Conservation (phyloP, 768 basidiomycete species). For the Tephrocybe sp. region DNA sequence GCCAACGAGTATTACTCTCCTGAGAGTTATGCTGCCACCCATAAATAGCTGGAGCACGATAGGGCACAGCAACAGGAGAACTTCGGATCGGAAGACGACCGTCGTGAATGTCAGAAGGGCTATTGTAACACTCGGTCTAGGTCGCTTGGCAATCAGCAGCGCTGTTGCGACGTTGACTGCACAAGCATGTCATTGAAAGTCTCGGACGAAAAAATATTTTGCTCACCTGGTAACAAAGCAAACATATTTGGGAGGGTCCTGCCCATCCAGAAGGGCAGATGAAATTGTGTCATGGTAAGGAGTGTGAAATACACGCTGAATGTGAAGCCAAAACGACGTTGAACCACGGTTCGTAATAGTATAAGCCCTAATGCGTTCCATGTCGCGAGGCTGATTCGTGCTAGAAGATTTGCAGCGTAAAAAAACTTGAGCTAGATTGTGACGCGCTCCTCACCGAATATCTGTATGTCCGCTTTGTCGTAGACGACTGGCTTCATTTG, state of each 20-base stretch:
- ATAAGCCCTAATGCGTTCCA: slow-evolving; percentile 62
- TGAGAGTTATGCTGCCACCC: slow-evolving; percentile 39
- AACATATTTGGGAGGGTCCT: slow-evolving; percentile 95
- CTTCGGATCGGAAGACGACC: slow-evolving; percentile 77
- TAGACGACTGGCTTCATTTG: too few species aligned
- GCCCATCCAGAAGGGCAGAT: slow-evolving; percentile 90
- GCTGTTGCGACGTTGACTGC: slow-evolving; percentile 59
- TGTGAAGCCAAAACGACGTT: slow-evolving; percentile 58
- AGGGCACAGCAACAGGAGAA: slow-evolving; percentile 63
- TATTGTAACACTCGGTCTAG: slow-evolving; percentile 47
- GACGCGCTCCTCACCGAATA: slow-evolving; percentile 52
- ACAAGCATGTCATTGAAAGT: background rate
- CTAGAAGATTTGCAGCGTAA: slow-evolving; percentile 50
- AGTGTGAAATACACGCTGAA: slow-evolving; percentile 61
- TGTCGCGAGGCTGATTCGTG: slow-evolving; percentile 68
- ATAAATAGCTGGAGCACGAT: slow-evolving; percentile 54
- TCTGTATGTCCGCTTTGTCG: slow-evolving; percentile 67
- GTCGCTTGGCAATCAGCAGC: slow-evolving; percentile 43
- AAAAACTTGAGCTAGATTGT: too few species aligned
- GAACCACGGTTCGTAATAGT: slow-evolving; percentile 60
- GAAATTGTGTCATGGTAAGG: slow-evolving; percentile 83
- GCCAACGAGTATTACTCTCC: slow-evolving; percentile 46
- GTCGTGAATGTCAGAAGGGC: slow-evolving; percentile 63
- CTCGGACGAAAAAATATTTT: background rate
- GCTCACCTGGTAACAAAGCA: slow-evolving; percentile 72